Evolutionary conservation across 371 early-diverging fungal genomes (phyloP), one percentile per base, ranked within the genome.

Genomic region (Syncephalastrum contaminatum): DNA sequence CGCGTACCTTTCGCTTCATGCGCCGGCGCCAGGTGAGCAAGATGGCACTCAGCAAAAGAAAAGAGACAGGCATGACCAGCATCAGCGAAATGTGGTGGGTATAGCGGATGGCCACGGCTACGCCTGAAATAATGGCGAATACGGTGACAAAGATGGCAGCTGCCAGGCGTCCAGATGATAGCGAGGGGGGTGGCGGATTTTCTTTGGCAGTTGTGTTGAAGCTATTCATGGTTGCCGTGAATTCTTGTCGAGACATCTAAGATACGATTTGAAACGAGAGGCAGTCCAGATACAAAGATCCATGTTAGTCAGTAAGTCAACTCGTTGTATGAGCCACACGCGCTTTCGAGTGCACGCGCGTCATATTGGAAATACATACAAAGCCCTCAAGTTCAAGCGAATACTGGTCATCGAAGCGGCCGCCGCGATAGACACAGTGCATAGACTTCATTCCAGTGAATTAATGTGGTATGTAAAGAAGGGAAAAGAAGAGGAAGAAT

Each of bases 221-320:
- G 14, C 67, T 63, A 25, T 68, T 70, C 50, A 74, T 74, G n/a
- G 64, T 66, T 6, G 64, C 54, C 36, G 66, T 54, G 48, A 70
- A 74, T 51, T 74, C 74, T 54, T 63, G 66, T 40, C 60, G 61
- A 27, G 60, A 66, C 71, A 74, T 68, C 74, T 74, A 66, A 4
- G 1, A 41, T 41, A 45, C 5, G 25, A 24, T 25, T 6, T 52
- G 18, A 18, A 54, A 18, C 12, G 42, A 21, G 42, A 3, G 22
- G 46, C 25, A 22, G 39, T 30, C 36, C 36, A 30, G 10, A 30
- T 30, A 30, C 10, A 30, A 30, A 30, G 36, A 8, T 10, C 36
- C 36, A 30, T 30, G 12, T 30, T 10, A 30, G 36, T 30, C 36
- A 30, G 36, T 30, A 30, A 30, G 36, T 10, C 36, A 30, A 30